phyloP scores from a whole-genome alignment of 169 alveolate genomes.

The Plasmodium gaboni region DNA sequence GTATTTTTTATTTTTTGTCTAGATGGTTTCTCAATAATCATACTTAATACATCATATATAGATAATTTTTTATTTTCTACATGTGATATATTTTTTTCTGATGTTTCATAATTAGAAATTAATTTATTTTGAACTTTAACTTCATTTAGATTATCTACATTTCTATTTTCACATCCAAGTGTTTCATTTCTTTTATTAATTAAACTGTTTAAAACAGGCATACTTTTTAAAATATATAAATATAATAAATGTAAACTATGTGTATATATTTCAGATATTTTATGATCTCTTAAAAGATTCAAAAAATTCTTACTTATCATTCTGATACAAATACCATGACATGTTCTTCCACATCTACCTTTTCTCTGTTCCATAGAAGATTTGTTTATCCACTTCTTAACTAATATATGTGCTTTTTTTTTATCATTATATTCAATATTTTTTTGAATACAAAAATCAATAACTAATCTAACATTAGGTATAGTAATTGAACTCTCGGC shows the following conservation, averaged over 20 bases:
- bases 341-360: slow-evolving; percentile 57
- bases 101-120: not conserved
- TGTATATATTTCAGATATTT: slow-evolving; percentile 34
- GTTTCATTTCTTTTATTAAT: not conserved
- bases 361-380: slow-evolving; percentile 64
- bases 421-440: slow-evolving; percentile 34
- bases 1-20: slow-evolving; percentile 20
- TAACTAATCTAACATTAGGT: slow-evolving; percentile 50
- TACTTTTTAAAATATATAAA: slow-evolving; percentile 36
- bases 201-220: slow-evolving; percentile 22
- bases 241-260: slow-evolving; percentile 44
- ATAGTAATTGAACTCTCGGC: slow-evolving; percentile 61
- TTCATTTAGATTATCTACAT: not conserved
- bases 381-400: slow-evolving; percentile 41
- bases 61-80: not conserved
- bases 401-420: slow-evolving; percentile 33
- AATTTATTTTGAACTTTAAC: not conserved
- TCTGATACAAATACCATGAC: slow-evolving; percentile 61
- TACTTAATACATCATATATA: slow-evolving; percentile 27
- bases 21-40: slow-evolving; percentile 54
- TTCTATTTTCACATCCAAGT: not conserved
- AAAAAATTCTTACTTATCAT: slow-evolving; percentile 58
- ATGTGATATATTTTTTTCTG: not conserved
- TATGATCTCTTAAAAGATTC: slow-evolving; percentile 27
- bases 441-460: slow-evolving; percentile 49